phyloP scores from a whole-genome alignment of 108 stramenopile genomes.

The Skeletonema tropicum region DNA sequence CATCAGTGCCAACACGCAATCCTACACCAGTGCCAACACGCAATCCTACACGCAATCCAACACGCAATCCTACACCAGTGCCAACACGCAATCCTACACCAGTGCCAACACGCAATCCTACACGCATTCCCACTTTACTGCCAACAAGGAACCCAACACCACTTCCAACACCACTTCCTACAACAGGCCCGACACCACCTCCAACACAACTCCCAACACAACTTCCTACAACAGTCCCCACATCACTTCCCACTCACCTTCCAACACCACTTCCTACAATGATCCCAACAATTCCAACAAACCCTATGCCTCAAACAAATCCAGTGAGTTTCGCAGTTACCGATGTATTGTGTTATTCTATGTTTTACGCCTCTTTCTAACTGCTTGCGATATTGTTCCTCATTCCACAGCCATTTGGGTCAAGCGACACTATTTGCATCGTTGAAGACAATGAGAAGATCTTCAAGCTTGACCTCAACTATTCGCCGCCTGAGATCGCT shows the following conservation, averaged over 20 bases:
- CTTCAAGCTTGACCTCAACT: not conserved
- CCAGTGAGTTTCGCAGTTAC: not conserved
- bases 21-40: too few species aligned
- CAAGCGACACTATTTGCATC: not conserved
- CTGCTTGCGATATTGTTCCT: not conserved
- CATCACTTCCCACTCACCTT: not conserved
- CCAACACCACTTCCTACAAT: not conserved
- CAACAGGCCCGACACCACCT: not conserved
- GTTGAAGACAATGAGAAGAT: not conserved
- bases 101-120: too few species aligned
- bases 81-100: too few species aligned
- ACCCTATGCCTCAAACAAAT: not conserved
- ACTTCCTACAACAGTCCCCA: not conserved
- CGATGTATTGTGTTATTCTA: not conserved
- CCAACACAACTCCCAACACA: not conserved
- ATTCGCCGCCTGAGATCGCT: not conserved
- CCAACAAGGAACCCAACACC: too few species aligned
- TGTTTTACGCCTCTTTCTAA: not conserved
- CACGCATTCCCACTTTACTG: too few species aligned
- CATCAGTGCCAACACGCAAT: too few species aligned
- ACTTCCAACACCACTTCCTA: not conserved
- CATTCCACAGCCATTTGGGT: not conserved
- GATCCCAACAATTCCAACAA: not conserved
- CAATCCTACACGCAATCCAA: too few species aligned
- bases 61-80: too few species aligned